phyloP scores from a whole-genome alignment of 148 eudicot genomes.

The Spergularia marina region DNA sequence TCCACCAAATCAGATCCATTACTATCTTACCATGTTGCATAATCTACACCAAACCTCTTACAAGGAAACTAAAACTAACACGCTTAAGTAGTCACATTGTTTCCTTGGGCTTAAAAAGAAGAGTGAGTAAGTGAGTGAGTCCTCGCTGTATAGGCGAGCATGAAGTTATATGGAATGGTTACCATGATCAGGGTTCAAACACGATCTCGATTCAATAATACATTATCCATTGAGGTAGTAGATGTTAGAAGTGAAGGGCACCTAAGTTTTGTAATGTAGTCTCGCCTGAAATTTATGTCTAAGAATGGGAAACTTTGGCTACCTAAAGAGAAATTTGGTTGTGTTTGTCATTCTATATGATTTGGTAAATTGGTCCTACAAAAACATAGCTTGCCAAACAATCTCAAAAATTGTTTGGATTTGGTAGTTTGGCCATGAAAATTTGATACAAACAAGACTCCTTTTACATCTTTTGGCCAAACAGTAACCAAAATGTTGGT shows the following conservation, averaged over 20 bases:
- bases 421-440: background rate
- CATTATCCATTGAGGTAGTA: background rate
- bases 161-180: too few species aligned
- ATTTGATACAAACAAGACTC: background rate
- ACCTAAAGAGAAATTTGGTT: constrained; percentile 4
- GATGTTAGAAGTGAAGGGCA: background rate
- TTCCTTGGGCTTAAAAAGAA: background rate
- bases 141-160: too few species aligned
- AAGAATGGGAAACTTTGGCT: background rate
- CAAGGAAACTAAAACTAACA: background rate
- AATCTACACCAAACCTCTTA: background rate
- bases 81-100: constrained; percentile 12
- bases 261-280: background rate
- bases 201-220: background rate
- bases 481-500: background rate
- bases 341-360: background rate
- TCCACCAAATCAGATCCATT: constrained; percentile 4
- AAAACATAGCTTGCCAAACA: background rate
- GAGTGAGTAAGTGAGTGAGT: background rate
- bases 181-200: too few species aligned
- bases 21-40: background rate
- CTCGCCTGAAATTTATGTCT: background rate
- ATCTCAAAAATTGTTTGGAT: background rate
- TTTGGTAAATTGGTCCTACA: constrained; percentile 15
- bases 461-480: background rate